Evolutionary conservation across 2,329 filamentous ascomycete genomes (phyloP).

Genomic region (Diaporthe sp.): DNA sequence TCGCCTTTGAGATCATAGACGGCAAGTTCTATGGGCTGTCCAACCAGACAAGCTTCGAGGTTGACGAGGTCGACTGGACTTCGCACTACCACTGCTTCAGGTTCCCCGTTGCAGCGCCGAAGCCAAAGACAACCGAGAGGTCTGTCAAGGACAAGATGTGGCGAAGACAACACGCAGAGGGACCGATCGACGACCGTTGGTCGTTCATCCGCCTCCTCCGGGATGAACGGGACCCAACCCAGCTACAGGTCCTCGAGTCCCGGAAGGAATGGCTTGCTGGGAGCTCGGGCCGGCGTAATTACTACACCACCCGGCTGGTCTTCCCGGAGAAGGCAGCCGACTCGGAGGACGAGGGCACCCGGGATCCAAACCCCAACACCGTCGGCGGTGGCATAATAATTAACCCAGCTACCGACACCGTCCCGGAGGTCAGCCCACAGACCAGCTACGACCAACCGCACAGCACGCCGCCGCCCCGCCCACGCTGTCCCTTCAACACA

Average conservation of each 20-base stretch:
- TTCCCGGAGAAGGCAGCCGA: slow-evolving; percentile 50
- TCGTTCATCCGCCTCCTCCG: slow-evolving; percentile 73
- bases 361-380: not conserved
- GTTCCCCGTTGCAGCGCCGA: slow-evolving; percentile 67
- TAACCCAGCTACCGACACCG: not conserved
- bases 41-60: slow-evolving; percentile 72
- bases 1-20: slow-evolving; percentile 80
- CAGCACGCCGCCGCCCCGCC: slow-evolving; percentile 8
- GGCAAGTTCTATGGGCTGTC: slow-evolving; percentile 78
- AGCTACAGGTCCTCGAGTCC: slow-evolving; percentile 74
- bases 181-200: slow-evolving; percentile 82
- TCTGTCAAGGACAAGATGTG: slow-evolving; percentile 67
- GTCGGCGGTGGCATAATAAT: slow-evolving; percentile 26
- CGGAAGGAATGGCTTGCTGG: slow-evolving; percentile 74
- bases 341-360: not conserved
- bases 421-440: slow-evolving; percentile 40
- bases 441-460: slow-evolving; percentile 52
- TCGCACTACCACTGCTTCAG: slow-evolving; percentile 78
- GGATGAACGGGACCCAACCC: slow-evolving; percentile 68
- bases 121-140: slow-evolving; percentile 54
- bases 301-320: slow-evolving; percentile 71
- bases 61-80: slow-evolving; percentile 75
- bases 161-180: slow-evolving; percentile 77
- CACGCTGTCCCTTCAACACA: slow-evolving; percentile 57
- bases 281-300: slow-evolving; percentile 73